Evolutionary conservation across 805 yeast genomes (phyloP).

Genomic region (Candida ficus): DNA sequence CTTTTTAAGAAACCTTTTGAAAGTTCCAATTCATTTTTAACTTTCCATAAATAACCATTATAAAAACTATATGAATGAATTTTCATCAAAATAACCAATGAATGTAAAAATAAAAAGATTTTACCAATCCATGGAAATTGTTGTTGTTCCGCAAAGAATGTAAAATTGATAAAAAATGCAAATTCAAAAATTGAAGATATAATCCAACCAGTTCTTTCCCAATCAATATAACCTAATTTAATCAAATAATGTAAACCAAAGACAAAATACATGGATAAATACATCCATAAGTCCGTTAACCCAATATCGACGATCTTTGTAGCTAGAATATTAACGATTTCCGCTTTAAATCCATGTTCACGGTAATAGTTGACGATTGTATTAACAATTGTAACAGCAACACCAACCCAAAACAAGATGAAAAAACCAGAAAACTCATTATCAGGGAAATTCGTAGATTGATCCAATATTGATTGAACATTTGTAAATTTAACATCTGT

Average conservation of each 20-base stretch:
- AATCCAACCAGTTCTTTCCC: slow-evolving; percentile 64
- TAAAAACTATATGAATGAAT: slow-evolving; percentile 90
- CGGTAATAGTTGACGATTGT: slow-evolving; percentile 49
- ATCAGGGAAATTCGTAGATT: slow-evolving; percentile 8
- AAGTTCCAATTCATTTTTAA: slow-evolving; percentile 46
- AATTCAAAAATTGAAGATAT: slow-evolving; percentile 57
- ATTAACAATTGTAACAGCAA: slow-evolving; percentile 36
- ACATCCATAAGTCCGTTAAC: slow-evolving; percentile 70
- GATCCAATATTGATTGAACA: slow-evolving; percentile 22
- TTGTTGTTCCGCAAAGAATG: slow-evolving; percentile 48
- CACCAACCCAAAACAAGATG: slow-evolving; percentile 71
- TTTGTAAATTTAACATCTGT: slow-evolving; percentile 22
- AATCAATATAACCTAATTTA: slow-evolving; percentile 39
- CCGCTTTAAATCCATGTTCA: slow-evolving; percentile 43
- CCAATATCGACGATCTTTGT: slow-evolving; percentile 66
- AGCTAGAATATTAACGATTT: slow-evolving; percentile 51
- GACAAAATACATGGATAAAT: slow-evolving; percentile 57
- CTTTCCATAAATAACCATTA: slow-evolving; percentile 83
- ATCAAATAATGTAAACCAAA: slow-evolving; percentile 55
- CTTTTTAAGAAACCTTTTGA: slow-evolving; percentile 41
- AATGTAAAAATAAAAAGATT: slow-evolving; percentile 79
- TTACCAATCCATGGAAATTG: slow-evolving; percentile 86
- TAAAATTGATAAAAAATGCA: slow-evolving; percentile 45
- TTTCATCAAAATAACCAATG: slow-evolving; percentile 87
- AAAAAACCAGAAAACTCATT: slow-evolving; percentile 69